Base-by-base conservation (phyloP, 2,329 filamentous ascomycete species). In the Pyricularia grisea region DNA sequence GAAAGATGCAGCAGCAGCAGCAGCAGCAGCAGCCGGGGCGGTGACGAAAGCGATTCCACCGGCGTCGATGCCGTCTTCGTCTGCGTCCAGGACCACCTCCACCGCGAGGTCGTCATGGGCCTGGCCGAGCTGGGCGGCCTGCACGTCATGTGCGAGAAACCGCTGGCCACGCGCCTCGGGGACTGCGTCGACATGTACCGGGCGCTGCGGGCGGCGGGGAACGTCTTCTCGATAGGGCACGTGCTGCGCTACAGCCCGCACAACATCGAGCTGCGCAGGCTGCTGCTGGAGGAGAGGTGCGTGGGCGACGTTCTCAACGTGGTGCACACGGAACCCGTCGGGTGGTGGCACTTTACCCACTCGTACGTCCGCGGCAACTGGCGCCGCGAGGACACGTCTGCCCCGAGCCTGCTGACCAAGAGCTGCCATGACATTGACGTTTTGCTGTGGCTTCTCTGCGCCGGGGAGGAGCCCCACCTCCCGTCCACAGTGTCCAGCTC, bases 371-470 rank as follows among this genome's bases (percentile, higher is more conserved):
- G 92, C 65, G 95, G 95, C 20, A 97, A 98, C 79, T 98, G 95
- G 95, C 88, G 94, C 6, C 92, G 92, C 71, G 88, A 92, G 72
- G 90, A 88, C 0, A 90, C 82, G 5, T 89, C 86, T n/a, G 94
- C 86, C 28, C 94, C 90, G 7, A 94, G 92, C 0, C 83, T 99
- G 1, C 84, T 99, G 33, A 97, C 94, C 2, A 99, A 98, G 79
- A 96, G 92, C 70, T 98, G 95, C 74, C 95, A 99, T 75, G 95
- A 99, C 74, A 92, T 99, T 67, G 95, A 99, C 76, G 88, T 98
- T 69, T 81, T 98, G 4, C 82, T 98, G 20, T 99, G 95, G 95
- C 81, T 98, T 65, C 84, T 98, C 12, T 94, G 90, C 75, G 77
- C 81, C 0, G 79, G 81, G 14, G 74, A 78, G n/a, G 78, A 82